Evolutionary conservation across 305 asterid species (phyloP).

Genomic region (Striga hermonthica): DNA sequence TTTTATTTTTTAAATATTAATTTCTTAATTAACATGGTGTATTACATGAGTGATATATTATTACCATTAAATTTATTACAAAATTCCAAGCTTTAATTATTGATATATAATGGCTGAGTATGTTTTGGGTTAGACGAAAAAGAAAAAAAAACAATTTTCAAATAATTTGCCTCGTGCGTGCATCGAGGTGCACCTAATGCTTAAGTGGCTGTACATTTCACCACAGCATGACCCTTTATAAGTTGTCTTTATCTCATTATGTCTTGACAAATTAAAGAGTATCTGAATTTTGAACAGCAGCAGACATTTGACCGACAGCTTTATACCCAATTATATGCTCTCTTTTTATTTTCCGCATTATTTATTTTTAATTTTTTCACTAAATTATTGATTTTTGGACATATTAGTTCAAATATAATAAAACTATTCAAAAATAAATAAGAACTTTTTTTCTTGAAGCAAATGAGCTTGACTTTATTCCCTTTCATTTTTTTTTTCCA

Average conservation of each 20-base stretch:
- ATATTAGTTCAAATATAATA: neutral
- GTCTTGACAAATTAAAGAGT: conserved; percentile 15
- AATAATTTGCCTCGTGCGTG: no score
- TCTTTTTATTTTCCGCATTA: neutral
- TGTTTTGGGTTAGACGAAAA: no score
- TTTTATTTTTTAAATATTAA: no score
- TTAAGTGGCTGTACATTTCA: conserved; percentile 15
- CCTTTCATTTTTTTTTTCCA: neutral
- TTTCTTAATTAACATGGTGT: no score
- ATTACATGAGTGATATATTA: no score
- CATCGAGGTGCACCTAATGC: conserved; percentile 23
- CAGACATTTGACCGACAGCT: conserved; percentile 33
- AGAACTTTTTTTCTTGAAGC: neutral
- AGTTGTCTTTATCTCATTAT: conserved; percentile 6
- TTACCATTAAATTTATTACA: no score
- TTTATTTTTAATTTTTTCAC: neutral
- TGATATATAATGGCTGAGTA: no score
- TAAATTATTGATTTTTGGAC: neutral
- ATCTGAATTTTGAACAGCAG: conserved; percentile 24
- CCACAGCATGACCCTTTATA: conserved; percentile 6
- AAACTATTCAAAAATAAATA: neutral
- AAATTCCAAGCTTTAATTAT: no score
- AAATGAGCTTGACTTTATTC: conserved; percentile 9
- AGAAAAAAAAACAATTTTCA: neutral
- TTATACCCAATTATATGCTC: neutral